A percentile compares a stretch with the other conserved stretches of the same genome.
These are phyloP conservation scores for Ulota crispa DNA, from an alignment of 225 moss, liverwort and hornwort species.

Conservation along the genomic window DNA sequence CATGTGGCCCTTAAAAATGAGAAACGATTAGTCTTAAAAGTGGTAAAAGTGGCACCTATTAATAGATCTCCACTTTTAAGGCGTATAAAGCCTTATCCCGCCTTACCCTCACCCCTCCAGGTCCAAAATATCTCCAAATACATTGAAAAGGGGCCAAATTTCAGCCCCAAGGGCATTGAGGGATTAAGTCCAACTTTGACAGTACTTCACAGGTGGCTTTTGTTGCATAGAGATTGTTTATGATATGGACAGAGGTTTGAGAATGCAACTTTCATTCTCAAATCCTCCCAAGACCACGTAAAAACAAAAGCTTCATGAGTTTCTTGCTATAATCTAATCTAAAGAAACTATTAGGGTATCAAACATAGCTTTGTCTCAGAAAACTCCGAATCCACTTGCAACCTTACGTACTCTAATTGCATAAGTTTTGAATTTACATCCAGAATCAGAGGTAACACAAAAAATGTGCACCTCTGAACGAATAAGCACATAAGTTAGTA, in stretches of 20 bases:
- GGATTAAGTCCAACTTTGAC: background rate
- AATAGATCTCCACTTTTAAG: too few species aligned
- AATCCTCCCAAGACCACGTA: background rate
- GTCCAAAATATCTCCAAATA: too few species aligned
- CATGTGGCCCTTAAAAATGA: too few species aligned
- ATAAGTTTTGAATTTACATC: conserved; percentile 1
- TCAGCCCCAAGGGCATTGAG: too few species aligned
- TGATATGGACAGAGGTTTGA: background rate
- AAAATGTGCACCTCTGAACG: background rate
- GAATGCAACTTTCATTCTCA: background rate
- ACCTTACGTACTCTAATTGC: conserved; percentile 12
- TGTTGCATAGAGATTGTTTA: background rate
- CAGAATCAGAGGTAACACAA: background rate
- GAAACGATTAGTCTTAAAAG: too few species aligned
- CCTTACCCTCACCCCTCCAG: too few species aligned
- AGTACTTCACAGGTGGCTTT: conserved; percentile 2
- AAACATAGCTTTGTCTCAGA: background rate
- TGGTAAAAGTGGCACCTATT: too few species aligned
- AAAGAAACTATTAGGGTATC: background rate
- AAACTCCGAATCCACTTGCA: conserved; percentile 14
- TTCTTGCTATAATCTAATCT: background rate
- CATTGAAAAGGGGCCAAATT: too few species aligned
- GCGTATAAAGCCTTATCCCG: background rate
- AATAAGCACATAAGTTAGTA: conserved; percentile 12
- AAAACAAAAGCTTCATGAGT: background rate